Conservation (phyloP, 192 early-diverging fungal genomes). For the Coemansia sp. region DNA sequence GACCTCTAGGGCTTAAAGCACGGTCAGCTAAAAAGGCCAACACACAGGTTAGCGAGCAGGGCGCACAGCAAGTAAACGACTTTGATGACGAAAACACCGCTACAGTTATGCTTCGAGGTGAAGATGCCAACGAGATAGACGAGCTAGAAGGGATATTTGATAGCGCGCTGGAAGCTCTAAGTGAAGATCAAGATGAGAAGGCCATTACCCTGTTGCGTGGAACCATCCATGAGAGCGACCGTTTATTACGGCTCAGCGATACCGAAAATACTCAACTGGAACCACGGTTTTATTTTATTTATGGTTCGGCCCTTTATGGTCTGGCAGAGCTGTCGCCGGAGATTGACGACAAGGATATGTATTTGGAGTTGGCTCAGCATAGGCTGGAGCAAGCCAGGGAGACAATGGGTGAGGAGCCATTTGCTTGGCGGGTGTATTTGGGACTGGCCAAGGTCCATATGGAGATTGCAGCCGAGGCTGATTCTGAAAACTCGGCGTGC, state of each 20-base stretch:
- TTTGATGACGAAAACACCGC: conserved; percentile 44
- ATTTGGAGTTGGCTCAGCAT: conserved; percentile 31
- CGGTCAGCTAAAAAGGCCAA: conserved; percentile 38
- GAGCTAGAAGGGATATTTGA: conserved; percentile 56
- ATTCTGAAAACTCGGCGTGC: not conserved
- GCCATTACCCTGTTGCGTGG: conserved; percentile 55
- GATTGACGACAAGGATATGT: conserved; percentile 26
- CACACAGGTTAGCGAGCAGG: not conserved
- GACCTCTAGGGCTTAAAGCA: conserved; percentile 54
- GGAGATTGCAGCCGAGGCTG: conserved; percentile 14
- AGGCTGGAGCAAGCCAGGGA: conserved; percentile 39
- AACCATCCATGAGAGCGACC: conserved; percentile 61
- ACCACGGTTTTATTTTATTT: conserved; percentile 57
- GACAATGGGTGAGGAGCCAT: not conserved
- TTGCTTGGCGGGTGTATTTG: conserved; percentile 24
- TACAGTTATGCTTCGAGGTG: conserved; percentile 44
- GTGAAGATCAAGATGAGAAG: conserved; percentile 24
- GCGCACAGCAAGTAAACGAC: conserved; percentile 24
- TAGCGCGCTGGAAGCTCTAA: conserved; percentile 33
- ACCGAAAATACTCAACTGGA: conserved; percentile 16
- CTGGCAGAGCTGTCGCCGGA: conserved; percentile 39
- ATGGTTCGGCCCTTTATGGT: conserved; percentile 55
- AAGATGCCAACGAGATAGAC: conserved; percentile 51
- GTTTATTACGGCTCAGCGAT: conserved; percentile 49
- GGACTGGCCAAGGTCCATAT: conserved; percentile 31